Evolutionary conservation across 345 rosid genomes (phyloP), one percentile per base, ranked within the genome.

Genomic region (Linum lewisii): DNA sequence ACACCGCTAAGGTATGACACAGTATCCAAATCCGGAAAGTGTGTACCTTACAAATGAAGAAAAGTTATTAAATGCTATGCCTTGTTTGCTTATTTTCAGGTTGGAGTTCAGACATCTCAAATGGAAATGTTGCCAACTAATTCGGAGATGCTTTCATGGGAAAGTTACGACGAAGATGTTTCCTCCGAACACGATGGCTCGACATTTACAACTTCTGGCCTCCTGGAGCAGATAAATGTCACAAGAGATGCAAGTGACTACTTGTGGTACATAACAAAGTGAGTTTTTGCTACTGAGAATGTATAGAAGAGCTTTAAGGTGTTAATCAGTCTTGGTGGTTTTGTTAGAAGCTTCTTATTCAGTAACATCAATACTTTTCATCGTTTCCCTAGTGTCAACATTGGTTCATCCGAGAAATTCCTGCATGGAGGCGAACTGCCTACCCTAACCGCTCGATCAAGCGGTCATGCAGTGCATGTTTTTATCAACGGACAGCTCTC

Each of bases 391-490:
- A 93, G 97, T 66, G 84, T 93, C 70, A 87, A 89, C 72, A 79
- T 93, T 49, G 81, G 81, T 32, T 73, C 75, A 61, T 73, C 90
- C 24, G 99, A 93, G 68, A 84, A 94, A 66, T 93, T 87, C 77
- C 82, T 89, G 64, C 97, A 60, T 49, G 95, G 95, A 70, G 97
- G 95, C 59, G 92, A 89, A 69, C 79, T 81, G 51, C 99, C 99
- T 23, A 87, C 90, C 70, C 95, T 93, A 67, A 77, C 84, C 60
- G 72, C 85, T 72, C 90, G 83, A 68, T 94, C 99, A 51, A 75
- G 85, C 19, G 96, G 97, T 57, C 97, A 94, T 74, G 96, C 97
- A 7, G 82, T 94, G 69, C 99, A 94, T 71, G 60, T 94, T 67
- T 94, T 87, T 66, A 72, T 87, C 52, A 94, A 90, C 29, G 99